phyloP scores from a whole-genome alignment of 305 asterid species.

The Solanum aculeatissimum region DNA sequence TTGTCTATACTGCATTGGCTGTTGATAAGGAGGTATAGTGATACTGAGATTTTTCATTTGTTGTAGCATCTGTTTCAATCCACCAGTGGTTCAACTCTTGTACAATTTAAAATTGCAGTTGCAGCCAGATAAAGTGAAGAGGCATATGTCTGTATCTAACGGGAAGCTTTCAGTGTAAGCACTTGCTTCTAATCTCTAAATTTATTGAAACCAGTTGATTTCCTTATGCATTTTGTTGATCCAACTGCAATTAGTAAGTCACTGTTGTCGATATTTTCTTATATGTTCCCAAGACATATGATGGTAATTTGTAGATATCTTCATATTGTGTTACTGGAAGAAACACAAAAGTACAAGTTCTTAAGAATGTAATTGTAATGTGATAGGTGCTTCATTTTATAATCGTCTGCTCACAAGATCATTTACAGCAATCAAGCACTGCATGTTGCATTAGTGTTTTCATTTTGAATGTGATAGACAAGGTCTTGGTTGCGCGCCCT shows the following conservation, averaged over 20 bases:
- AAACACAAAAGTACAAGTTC: neutral
- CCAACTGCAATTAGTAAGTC: neutral
- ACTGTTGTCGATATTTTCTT: neutral
- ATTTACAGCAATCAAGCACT: neutral
- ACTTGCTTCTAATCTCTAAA: neutral
- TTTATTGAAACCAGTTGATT: neutral
- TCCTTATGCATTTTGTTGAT: neutral
- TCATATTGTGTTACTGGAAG: neutral
- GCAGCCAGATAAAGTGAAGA: constrained; percentile 90
- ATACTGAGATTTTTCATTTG: neutral
- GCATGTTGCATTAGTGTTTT: neutral
- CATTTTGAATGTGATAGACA: neutral
- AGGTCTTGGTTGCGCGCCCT: neutral
- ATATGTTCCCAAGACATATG: neutral
- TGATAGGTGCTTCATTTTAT: neutral
- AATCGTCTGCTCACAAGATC: neutral
- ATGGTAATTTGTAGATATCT: neutral
- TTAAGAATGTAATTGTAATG: neutral
- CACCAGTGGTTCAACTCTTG: neutral
- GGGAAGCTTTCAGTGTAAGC: constrained; percentile 86
- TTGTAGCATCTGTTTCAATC: neutral
- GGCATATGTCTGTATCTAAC: constrained; percentile 47
- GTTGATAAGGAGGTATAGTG: constrained; percentile 84
- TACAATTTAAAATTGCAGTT: constrained; percentile 38
- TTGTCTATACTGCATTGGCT: constrained; percentile 61